Percentiles rank a stretch among this genome's conserved stretches.
Conservation (phyloP, 805 yeast genomes). For the Suhomyces faveliae region DNA sequence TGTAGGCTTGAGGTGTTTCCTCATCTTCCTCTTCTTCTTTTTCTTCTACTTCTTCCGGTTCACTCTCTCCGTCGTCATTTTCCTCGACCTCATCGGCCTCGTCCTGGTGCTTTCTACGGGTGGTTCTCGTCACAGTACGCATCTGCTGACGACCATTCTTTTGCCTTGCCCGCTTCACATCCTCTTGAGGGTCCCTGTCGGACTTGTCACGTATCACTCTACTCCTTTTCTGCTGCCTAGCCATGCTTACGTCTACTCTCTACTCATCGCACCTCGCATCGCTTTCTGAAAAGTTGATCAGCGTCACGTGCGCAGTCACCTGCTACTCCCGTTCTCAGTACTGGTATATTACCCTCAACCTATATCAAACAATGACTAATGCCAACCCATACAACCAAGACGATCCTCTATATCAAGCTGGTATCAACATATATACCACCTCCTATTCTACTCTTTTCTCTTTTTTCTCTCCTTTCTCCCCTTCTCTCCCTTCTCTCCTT, state of each 20-base stretch:
- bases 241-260: background rate
- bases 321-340: too few relatives aligned
- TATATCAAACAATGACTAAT: too few relatives aligned
- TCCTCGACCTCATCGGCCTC: background rate
- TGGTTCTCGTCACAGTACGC: slow-evolving; percentile 58
- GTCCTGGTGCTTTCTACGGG: slow-evolving; percentile 31
- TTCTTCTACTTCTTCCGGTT: slow-evolving; percentile 14
- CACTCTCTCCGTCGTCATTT: slow-evolving; percentile 12
- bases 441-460: too few relatives aligned
- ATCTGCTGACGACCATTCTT: slow-evolving; percentile 61
- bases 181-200: background rate
- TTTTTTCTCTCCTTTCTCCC: background rate
- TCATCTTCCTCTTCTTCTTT: slow-evolving; percentile 11
- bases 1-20: slow-evolving; percentile 51
- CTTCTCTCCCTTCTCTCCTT: background rate
- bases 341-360: too few relatives aligned
- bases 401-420: too few relatives aligned
- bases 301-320: background rate
- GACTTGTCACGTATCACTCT: background rate
- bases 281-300: background rate
- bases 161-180: slow-evolving; percentile 11
- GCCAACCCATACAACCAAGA: too few relatives aligned
- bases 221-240: slow-evolving; percentile 2
- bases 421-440: too few relatives aligned
- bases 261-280: background rate